A percentile compares a stretch with the other conserved stretches of the same genome.
phyloP scores from a whole-genome alignment of 345 rosid species.

The Turritis glabra region DNA sequence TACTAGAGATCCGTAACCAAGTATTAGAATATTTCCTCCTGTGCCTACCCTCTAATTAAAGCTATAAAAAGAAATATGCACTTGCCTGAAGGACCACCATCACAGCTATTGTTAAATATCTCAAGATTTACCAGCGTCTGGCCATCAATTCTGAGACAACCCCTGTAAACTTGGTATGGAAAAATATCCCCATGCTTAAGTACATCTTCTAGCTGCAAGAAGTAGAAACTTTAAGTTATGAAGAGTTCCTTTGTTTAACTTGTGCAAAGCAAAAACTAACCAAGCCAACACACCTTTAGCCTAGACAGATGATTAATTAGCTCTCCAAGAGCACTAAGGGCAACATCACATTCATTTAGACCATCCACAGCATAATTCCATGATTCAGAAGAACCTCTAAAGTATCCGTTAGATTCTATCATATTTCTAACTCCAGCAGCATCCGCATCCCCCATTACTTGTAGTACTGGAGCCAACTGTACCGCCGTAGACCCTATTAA shows the following conservation, averaged over 20 bases:
- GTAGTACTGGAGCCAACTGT: conserved; percentile 60
- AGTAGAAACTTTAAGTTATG: conserved; percentile 21
- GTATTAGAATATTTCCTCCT: not conserved
- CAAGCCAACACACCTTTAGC: conserved; percentile 66
- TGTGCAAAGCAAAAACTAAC: conserved; percentile 4
- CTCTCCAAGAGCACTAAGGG: conserved; percentile 77
- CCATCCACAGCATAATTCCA: conserved; percentile 55
- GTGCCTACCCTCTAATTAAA: not conserved
- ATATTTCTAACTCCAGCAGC: conserved; percentile 66
- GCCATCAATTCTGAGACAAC: conserved; percentile 91
- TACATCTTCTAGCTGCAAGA: conserved; percentile 70
- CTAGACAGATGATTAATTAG: conserved; percentile 76
- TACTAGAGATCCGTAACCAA: not conserved
- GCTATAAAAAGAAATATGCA: conserved; percentile 17
- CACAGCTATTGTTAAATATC: conserved; percentile 71
- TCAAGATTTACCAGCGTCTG: conserved; percentile 93
- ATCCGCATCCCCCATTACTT: conserved; percentile 51
- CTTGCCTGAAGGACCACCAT: conserved; percentile 84
- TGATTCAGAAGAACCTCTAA: conserved; percentile 57
- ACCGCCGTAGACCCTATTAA: conserved; percentile 55
- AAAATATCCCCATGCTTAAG: conserved; percentile 69
- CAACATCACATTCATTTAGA: conserved; percentile 48
- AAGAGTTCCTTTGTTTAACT: not conserved
- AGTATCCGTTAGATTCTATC: conserved; percentile 69
- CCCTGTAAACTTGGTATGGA: conserved; percentile 80